These are phyloP conservation scores for Chlorociboria aeruginascens DNA, from an alignment of 495 filamentous ascomycete genomes.

Conservation along the genomic window DNA sequence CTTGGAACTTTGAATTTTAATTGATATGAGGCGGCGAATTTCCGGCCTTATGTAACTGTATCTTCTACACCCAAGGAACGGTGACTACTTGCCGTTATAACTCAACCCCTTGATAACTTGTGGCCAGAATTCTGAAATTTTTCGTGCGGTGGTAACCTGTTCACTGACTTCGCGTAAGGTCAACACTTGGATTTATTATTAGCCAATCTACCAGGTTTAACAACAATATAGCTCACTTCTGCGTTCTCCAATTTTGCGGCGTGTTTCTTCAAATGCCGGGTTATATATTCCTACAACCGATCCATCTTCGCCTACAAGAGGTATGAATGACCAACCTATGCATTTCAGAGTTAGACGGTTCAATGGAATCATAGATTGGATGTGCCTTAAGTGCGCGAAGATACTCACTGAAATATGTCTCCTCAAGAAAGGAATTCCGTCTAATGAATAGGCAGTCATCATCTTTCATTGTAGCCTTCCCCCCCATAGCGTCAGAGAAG, in stretches of 20 bases:
- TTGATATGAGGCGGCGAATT: no score
- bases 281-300: constrained; percentile 53
- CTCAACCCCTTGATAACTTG: constrained; percentile 43
- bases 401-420: constrained; percentile 44
- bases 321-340: constrained; percentile 48
- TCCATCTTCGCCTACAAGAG: constrained; percentile 50
- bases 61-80: no score
- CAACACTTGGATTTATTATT: constrained; percentile 26
- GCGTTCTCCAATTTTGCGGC: constrained; percentile 50
- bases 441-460: constrained; percentile 56
- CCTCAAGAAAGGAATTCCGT: constrained; percentile 49
- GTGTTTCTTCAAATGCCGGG: constrained; percentile 56
- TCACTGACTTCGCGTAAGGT: constrained; percentile 60
- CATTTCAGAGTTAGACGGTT: no score
- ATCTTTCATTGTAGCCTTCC: constrained; percentile 63
- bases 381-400: no score
- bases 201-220: no score
- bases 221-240: constrained; percentile 22
- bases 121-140: constrained; percentile 51
- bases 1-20: no score
- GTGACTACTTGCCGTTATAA: constrained; percentile 30
- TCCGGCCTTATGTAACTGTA: no score
- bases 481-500: constrained; percentile 43
- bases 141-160: constrained; percentile 50
- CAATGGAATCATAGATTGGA: no score